Percentiles rank a stretch among this genome's conserved stretches.
Conservation (phyloP, 495 filamentous ascomycete species). For the Tuber melanosporum region DNA sequence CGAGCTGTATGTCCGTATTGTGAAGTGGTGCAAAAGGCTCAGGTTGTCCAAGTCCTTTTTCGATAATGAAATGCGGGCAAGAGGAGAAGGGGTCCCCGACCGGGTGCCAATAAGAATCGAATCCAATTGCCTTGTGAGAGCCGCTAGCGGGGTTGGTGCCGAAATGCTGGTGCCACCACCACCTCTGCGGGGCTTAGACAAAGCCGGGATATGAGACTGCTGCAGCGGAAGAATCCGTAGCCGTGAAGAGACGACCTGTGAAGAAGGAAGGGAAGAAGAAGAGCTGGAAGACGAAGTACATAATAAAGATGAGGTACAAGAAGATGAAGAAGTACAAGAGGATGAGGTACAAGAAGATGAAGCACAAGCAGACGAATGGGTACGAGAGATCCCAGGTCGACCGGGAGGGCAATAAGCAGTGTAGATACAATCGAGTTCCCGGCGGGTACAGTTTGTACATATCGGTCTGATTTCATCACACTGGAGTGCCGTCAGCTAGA, state of each 20-base stretch:
- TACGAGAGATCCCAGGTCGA: background rate
- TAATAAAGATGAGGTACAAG: background rate
- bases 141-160: background rate
- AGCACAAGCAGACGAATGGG: background rate
- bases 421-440: background rate
- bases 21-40: background rate
- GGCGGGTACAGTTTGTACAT: constrained; percentile 3
- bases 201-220: background rate
- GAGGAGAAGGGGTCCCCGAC: background rate
- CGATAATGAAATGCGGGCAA: background rate
- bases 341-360: background rate
- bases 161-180: background rate
- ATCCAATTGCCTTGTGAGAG: background rate
- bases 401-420: background rate
- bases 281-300: background rate
- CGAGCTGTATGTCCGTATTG: background rate
- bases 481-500: background rate
- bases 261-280: background rate
- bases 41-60: background rate
- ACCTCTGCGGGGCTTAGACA: background rate
- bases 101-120: background rate
- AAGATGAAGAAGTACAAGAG: background rate
- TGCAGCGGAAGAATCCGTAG: background rate
- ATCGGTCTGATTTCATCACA: constrained; percentile 3
- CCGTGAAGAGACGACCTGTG: background rate